Base-by-base conservation (phyloP, 495 filamentous ascomycete genomes). In the Lichina pygmaea region DNA sequence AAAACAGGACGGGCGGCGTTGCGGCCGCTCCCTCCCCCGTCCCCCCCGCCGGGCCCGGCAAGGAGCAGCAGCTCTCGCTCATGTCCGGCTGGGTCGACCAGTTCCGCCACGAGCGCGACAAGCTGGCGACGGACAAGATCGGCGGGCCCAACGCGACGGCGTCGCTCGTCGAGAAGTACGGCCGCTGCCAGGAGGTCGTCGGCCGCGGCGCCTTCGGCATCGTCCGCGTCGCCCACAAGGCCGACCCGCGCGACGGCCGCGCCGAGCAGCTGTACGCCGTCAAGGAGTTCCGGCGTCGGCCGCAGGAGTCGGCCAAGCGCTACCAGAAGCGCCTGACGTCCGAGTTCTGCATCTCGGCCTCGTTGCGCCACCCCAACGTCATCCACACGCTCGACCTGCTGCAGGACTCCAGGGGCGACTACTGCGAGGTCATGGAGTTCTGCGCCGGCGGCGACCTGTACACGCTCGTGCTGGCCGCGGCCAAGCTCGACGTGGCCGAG, bases 401-500 rank as follows among this genome's bases (percentile, higher is more conserved):
- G 31, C 79, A 91, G 60, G 89, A 95, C 56, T 73, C 86, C 45
- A 99, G 95, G 60, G 89, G 91, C 48, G 86, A 94, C 58, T 95
- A 89, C 62, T 99, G 89, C 64, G 89, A 99, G 60, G 89, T 95
- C 32, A 99, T 99, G 89, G 89, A 99, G 60, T 99, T 86, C 59
- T 95, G 91, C 55, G 83, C 86, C 33, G 89, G 89, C 45, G 89
- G 89, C 34, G 89, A 99, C 61, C 70, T 99, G 16, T 99, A 99
- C 61, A 93, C 84, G 0, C 67, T 99, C 16, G 78, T 95, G 24
- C 75, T 99, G 41, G 73, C 86, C 9, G 83, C 86, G 17, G 84
- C 83, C 31, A 93, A 92, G 56, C 71, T 99, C 42, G 89, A 95
- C 53, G 86, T 92, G 46, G 58, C 68, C 38, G 89, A 99, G 58